A percentile compares a stretch with the other conserved stretches of the same genome.
Evolutionary conservation across 2,329 filamentous ascomycete genomes (phyloP).

Genomic region (Chrysoporthe deuterocubensis): DNA sequence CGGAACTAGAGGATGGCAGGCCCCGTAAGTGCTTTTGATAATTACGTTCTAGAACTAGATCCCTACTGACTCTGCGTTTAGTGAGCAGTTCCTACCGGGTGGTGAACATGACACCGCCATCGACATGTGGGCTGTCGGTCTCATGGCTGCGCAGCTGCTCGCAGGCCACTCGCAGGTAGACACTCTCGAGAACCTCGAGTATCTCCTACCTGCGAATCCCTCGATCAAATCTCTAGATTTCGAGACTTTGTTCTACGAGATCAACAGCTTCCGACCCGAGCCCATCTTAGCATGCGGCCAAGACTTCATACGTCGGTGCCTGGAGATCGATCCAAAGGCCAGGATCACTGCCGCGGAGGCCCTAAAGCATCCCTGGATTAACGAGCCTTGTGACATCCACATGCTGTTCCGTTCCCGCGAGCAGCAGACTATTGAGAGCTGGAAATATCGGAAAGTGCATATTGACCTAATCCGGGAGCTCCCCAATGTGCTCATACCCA

Average conservation of each 20-base stretch:
- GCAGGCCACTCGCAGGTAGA: constrained; percentile 31
- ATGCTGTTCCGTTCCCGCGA: constrained; percentile 29
- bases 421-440: constrained; percentile 21
- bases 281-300: constrained; percentile 31
- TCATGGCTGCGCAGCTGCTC: constrained; percentile 45
- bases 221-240: constrained; percentile 29
- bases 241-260: constrained; percentile 16
- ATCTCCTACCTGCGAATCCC: constrained; percentile 22
- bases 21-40: constrained; percentile 48
- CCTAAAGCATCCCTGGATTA: constrained; percentile 44
- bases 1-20: constrained; percentile 52
- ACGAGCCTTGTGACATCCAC: constrained; percentile 21
- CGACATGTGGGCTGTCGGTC: constrained; percentile 59
- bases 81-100: constrained; percentile 42
- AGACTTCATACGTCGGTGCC: constrained; percentile 42
- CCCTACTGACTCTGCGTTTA: constrained; percentile 32
- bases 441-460: constrained; percentile 26
- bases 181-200: constrained; percentile 24
- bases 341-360: constrained; percentile 41
- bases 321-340: constrained; percentile 37
- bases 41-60: neutral
- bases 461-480: neutral
- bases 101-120: constrained; percentile 43
- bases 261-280: constrained; percentile 26
- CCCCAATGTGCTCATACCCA: neutral